phyloP scores from a whole-genome alignment of 768 basidiomycete genomes.

The Termitomyces eurrhizus region DNA sequence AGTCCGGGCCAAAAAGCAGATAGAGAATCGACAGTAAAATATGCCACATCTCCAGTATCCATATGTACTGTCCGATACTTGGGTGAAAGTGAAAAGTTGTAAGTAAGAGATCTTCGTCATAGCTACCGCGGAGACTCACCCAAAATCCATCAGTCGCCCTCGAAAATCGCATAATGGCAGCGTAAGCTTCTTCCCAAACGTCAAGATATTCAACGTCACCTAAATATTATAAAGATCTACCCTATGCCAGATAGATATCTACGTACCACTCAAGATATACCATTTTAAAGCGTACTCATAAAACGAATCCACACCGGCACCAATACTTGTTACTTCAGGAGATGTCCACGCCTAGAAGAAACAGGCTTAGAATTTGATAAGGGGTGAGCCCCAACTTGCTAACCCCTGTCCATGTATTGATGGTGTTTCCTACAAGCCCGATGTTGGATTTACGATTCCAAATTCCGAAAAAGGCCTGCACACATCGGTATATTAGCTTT shows the following conservation, averaged over 20 bases:
- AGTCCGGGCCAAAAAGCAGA: conserved; percentile 98
- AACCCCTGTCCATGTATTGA: conserved; percentile 81
- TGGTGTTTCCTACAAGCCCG: conserved; percentile 83
- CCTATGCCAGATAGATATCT: background rate
- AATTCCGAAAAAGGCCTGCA: conserved; percentile 78
- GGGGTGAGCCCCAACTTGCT: conserved; percentile 22
- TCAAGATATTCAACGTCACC: conserved; percentile 80
- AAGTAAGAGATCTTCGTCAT: background rate
- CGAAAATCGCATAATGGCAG: conserved; percentile 81
- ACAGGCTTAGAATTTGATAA: background rate
- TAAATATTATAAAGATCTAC: conserved; percentile 18
- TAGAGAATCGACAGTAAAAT: conserved; percentile 85
- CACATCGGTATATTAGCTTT: background rate
- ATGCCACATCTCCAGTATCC: conserved; percentile 67
- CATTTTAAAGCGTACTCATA: conserved; percentile 94
- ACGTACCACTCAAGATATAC: conserved; percentile 78
- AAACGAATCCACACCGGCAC: conserved; percentile 95
- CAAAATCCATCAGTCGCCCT: conserved; percentile 84
- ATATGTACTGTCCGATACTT: conserved; percentile 89
- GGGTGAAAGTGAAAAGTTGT: background rate
- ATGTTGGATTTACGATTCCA: conserved; percentile 91
- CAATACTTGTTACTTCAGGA: conserved; percentile 78
- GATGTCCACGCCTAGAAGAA: conserved; percentile 59
- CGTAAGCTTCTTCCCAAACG: conserved; percentile 82
- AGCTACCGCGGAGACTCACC: conserved; percentile 40